Evolutionary conservation across 2,329 filamentous ascomycete genomes (phyloP).

Genomic region (Lachnellula willkommii): DNA sequence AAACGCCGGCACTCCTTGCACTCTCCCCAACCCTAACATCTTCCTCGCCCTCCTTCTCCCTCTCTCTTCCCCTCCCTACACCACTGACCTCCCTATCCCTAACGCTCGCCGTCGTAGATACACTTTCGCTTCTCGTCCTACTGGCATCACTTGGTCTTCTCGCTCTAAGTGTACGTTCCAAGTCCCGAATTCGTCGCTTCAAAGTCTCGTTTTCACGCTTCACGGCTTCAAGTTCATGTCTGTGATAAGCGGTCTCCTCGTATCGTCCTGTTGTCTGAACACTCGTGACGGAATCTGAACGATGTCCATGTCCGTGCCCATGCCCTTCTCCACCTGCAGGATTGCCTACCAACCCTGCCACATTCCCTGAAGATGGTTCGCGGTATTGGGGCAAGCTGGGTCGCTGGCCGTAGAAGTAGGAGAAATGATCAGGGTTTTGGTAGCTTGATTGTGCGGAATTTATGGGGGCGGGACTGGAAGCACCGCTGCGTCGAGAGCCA

Average conservation of each 20-base stretch:
- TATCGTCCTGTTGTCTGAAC: conserved; percentile 54
- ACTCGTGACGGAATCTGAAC: conserved; percentile 33
- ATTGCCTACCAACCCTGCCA: conserved; percentile 1
- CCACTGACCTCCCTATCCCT: conserved; percentile 19
- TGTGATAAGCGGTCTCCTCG: conserved; percentile 56
- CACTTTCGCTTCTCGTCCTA: conserved; percentile 47
- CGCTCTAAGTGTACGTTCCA: conserved; percentile 48
- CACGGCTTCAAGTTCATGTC: conserved; percentile 54
- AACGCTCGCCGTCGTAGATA: conserved; percentile 48
- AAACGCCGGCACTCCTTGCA: conserved; percentile 45
- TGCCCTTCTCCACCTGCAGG: neutral
- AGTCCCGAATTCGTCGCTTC: conserved; percentile 55
- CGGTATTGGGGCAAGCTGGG: conserved; percentile 22
- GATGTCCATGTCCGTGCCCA: neutral
- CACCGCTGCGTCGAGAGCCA: conserved; percentile 26
- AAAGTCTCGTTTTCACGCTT: conserved; percentile 60
- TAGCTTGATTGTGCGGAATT: conserved; percentile 21
- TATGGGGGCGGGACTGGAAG: conserved; percentile 26
- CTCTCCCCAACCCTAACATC: conserved; percentile 58
- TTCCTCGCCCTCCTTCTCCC: conserved; percentile 44
- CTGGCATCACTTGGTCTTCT: conserved; percentile 37
- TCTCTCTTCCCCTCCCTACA: conserved; percentile 32
- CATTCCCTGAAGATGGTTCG: conserved; percentile 21
- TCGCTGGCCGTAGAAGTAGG: conserved; percentile 26
- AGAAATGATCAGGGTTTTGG: conserved; percentile 28